Conservation (phyloP, 371 early-diverging fungal genomes). For the Mucor plumbeus region DNA sequence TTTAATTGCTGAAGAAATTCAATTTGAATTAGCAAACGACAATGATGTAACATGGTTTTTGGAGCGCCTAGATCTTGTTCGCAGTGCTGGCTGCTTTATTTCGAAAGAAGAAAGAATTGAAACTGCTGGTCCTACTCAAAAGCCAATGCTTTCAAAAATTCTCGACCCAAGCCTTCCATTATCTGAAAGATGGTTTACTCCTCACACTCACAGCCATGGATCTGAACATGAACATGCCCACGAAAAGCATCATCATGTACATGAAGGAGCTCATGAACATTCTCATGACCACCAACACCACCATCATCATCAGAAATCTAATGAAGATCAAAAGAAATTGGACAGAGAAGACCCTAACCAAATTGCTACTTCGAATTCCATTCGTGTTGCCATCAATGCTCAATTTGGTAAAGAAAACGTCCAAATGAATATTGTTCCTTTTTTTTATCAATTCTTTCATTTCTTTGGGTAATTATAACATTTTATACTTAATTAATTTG, state of each 20-base stretch:
- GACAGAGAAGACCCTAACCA: constrained; percentile 14
- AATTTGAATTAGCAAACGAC: constrained; percentile 14
- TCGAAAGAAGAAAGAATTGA: constrained; percentile 8
- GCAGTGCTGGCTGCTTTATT: constrained; percentile 2
- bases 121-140: constrained; percentile 7
- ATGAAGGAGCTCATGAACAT: not conserved
- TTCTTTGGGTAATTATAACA: constrained; percentile 26
- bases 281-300: not conserved
- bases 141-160: constrained; percentile 12
- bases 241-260: not conserved
- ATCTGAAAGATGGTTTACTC: constrained; percentile 22
- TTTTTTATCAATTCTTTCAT: constrained; percentile 21
- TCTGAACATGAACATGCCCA: constrained; percentile 5
- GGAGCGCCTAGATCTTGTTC: constrained; percentile 37
- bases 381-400: constrained; percentile 13
- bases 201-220: not conserved
- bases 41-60: constrained; percentile 24
- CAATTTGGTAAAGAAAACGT: constrained; percentile 28
- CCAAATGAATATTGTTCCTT: constrained; percentile 12
- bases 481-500: not conserved
- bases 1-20: constrained; percentile 39
- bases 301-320: not conserved
- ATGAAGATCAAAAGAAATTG: not conserved
- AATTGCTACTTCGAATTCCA: constrained; percentile 12
- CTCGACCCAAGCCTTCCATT: constrained; percentile 12